Percentiles rank a stretch among this genome's conserved stretches.
Evolutionary conservation across 257 asterid species (phyloP).

Genomic region (Plantago major): DNA sequence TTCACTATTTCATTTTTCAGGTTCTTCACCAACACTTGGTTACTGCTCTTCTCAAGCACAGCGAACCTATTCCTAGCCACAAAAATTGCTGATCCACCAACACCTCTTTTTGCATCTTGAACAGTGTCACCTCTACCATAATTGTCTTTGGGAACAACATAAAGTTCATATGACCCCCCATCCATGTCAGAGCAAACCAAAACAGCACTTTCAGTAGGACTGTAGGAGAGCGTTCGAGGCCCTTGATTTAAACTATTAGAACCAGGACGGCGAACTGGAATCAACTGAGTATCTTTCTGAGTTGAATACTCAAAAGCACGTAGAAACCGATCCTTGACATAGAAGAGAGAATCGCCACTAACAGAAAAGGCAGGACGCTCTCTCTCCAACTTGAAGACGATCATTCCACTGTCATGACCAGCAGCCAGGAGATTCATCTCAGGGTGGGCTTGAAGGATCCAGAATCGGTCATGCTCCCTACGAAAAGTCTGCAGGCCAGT

Average conservation of each 20-base stretch:
- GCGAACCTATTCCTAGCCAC: conserved; percentile 93
- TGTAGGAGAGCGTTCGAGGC: conserved; percentile 80
- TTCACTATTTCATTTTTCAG: conserved; percentile 71
- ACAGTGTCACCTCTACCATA: conserved; percentile 75
- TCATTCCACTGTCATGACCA: conserved; percentile 99
- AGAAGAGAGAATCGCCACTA: conserved; percentile 76
- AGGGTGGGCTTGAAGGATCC: conserved; percentile 94
- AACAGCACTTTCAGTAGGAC: conserved; percentile 91
- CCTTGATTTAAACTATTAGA: conserved; percentile 80
- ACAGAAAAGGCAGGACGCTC: conserved; percentile 96
- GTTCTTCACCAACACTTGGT: conserved; percentile 79
- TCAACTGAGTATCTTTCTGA: conserved; percentile 80
- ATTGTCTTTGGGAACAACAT: conserved; percentile 73
- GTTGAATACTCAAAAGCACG: conserved; percentile 82
- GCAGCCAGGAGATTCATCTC: conserved; percentile 98
- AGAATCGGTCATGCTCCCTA: conserved; percentile 94
- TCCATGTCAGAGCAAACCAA: conserved; percentile 83
- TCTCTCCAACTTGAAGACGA: conserved; percentile 95
- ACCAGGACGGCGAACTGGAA: conserved; percentile 92
- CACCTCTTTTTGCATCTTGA: conserved; percentile 89
- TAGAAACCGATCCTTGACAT: conserved; percentile 81
- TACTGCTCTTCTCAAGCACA: conserved; percentile 86
- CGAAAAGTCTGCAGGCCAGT: conserved; percentile 95
- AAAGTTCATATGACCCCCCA: conserved; percentile 95
- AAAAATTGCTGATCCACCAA: conserved; percentile 88